Percentiles rank a stretch among this genome's conserved stretches.
Evolutionary conservation across 805 yeast species (phyloP).

Genomic region (Priceomyces carsonii): DNA sequence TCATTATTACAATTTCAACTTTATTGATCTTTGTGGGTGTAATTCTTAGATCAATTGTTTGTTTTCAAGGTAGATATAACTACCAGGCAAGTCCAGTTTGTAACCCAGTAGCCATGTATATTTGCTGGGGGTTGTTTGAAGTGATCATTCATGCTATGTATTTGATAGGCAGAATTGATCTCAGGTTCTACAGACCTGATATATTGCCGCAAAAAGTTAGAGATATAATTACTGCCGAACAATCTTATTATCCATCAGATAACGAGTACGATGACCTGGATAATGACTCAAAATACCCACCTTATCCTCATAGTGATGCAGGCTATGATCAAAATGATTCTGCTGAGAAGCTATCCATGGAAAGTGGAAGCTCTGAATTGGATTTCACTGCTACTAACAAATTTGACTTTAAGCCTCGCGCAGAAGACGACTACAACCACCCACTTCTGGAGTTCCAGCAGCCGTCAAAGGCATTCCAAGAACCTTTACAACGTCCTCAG

Average conservation of each 20-base stretch:
- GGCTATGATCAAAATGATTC: conserved; percentile 9
- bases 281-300: background rate
- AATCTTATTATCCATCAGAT: conserved; percentile 21
- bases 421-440: conserved; percentile 1
- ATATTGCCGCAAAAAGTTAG: conserved; percentile 35
- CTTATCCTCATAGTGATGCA: conserved; percentile 5
- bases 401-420: conserved; percentile 7
- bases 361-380: conserved; percentile 10
- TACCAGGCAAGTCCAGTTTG: conserved; percentile 15
- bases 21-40: conserved; percentile 52
- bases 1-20: conserved; percentile 49
- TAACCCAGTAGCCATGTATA: conserved; percentile 58
- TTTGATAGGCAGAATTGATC: conserved; percentile 61
- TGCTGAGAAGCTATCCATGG: conserved; percentile 7
- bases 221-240: conserved; percentile 35
- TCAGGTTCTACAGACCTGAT: conserved; percentile 78
- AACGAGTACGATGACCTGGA: conserved; percentile 9
- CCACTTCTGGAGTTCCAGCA: too few relatives aligned
- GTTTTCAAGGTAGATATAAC: conserved; percentile 19
- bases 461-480: too few relatives aligned
- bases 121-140: conserved; percentile 68
- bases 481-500: too few relatives aligned
- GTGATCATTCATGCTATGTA: conserved; percentile 52
- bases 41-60: conserved; percentile 40
- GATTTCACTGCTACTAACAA: conserved; percentile 11